Evolutionary conservation across 805 yeast species (phyloP), one percentile per base, ranked within the genome.

Genomic region (Blastobotrys peoriensis): DNA sequence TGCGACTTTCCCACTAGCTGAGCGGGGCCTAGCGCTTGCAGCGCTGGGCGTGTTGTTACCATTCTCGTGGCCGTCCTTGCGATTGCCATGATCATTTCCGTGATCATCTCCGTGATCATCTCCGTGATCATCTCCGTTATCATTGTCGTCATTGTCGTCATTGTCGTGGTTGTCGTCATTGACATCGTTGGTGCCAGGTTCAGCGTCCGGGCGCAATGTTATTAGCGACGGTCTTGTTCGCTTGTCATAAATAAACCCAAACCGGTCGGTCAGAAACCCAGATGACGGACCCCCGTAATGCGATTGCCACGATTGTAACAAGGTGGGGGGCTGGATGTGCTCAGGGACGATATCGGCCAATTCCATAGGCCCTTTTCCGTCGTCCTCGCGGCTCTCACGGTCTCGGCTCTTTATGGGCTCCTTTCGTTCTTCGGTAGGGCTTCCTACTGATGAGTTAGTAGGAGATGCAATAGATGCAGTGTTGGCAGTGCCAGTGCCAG

Each of bases 171-270:
- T 28, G 17, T 9, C 18, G n/a, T 39, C 27, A n/a, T n/a, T n/a
- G n/a, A n/a, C n/a, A 38, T 22, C 16, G 16, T 20, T 38, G 21
- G 36, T 25, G 15, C 33, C 39, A 23, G 37, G 30, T 17, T 21
- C 43, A 15, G 19, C 19, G 15, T 41, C 28, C 3, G 42, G 28
- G 2, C 16, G 23, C 33, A 45, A 6, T 10, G 33, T 41, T n/a
- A n/a, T n/a, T 13, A 25, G 30, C 30, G 30, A 25, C 13, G 30
- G 36, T 16, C 4, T 17, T 18, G 34, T 15, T 18, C 21, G 18
- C 15, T 19, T 21, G 27, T 27, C 30, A 49, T 67, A 65, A 25
- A 74, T 61, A 51, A 76, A 75, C 1, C 81, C 81, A 56, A 68
- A 75, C 49, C 69, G 62, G 55, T 75, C 80, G 9, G 75, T 65